phyloP scores from a whole-genome alignment of 1,284 basidiomycete species.

The Moniliophthora roreri region DNA sequence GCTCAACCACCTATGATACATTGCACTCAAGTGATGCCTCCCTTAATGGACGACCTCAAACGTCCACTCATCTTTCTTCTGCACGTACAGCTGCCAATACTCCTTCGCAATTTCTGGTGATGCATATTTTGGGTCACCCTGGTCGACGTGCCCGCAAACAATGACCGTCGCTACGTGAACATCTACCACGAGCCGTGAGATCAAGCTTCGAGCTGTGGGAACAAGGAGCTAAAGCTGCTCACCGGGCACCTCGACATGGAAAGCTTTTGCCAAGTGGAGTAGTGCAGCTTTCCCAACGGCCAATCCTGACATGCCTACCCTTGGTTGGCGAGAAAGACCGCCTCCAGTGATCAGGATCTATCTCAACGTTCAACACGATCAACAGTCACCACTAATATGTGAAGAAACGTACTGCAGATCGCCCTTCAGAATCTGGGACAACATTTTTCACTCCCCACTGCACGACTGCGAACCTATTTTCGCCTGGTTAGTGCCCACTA shows the following conservation, averaged over 20 bases:
- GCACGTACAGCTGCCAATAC: background rate
- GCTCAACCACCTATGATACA: background rate
- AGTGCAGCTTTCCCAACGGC: background rate
- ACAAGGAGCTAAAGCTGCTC: background rate
- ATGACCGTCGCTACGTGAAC: background rate
- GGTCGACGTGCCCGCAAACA: background rate
- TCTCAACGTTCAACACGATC: no score
- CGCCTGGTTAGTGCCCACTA: background rate
- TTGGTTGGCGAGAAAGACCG: background rate
- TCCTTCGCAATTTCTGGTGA: background rate
- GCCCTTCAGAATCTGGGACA: background rate
- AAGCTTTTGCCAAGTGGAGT: background rate
- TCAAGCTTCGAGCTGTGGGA: background rate
- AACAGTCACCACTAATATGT: background rate
- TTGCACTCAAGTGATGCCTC: background rate
- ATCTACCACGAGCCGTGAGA: background rate
- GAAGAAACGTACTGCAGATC: background rate
- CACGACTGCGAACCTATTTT: background rate
- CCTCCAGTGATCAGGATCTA: background rate
- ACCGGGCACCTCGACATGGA: background rate
- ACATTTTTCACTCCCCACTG: conserved; percentile 3
- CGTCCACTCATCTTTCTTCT: conserved; percentile 1
- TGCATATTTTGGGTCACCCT: background rate
- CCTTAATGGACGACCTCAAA: background rate
- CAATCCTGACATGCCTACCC: background rate